Evolutionary conservation across 129 eudicot genomes (phyloP), one percentile per base, ranked within the genome.

Genomic region (Chrysanthemum lavandulifolium): DNA sequence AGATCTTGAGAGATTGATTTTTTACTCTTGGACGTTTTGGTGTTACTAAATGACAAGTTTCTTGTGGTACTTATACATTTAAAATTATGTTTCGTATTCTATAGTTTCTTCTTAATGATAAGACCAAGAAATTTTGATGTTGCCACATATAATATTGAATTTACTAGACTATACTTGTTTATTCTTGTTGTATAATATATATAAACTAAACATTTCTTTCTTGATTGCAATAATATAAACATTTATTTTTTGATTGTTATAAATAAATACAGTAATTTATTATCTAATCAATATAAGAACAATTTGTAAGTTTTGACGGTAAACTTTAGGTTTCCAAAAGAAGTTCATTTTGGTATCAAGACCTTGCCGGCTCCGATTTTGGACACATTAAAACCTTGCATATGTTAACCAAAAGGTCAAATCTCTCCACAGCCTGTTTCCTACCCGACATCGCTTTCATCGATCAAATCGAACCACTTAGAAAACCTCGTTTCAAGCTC

Each of bases 371-470:
- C 79, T 52, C 56, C 6, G 49, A 5, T 25, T 60, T 75, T 75
- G 79, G 67, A 75, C 36, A 53, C 76, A 78, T 61, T 36, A 13
- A 60, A 18, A 9, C 33, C 63, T 2, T 11, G 9, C 15, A 68
- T 56, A 75, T 15, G 16, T 15, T 58, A 55, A 75, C 31, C 19
- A 74, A 18, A 49, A 76, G 60, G 76, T 73, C 75, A 60, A 3
- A 68, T 21, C 60, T 31, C 29, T 16, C 18, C 69, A 16, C 76
- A 77, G 76, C 40, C 58, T 77, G 72, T 40, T 76, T 69, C 76
- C 71, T 31, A 61, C 36, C 21, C 72, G 56, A 56, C 45, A 16
- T 52, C 10, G 15, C 18, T 11, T 9, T 9, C 69, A 71, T 48
- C 19, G 67, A 33, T n/a, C 13, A 4, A 21, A 67, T 4, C 80